Evolutionary conservation across 371 early-diverging fungal genomes (phyloP).

Genomic region (Mucor indicus): DNA sequence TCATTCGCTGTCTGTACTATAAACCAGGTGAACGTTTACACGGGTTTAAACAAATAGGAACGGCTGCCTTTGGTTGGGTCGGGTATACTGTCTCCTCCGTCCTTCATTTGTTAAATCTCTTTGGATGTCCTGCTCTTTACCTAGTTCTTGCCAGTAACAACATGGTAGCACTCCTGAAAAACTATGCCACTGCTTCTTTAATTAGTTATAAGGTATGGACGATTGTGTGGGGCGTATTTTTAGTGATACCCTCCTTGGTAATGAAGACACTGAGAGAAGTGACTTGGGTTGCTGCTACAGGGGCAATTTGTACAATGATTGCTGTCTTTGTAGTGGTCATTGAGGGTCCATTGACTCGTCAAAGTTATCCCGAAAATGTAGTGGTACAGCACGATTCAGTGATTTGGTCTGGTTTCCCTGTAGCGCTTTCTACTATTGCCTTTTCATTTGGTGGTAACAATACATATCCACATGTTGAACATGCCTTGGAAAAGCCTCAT

Average conservation of each 20-base stretch:
- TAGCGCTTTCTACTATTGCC: slow-evolving; percentile 60
- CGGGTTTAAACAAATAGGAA: slow-evolving; percentile 56
- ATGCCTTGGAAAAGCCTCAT: slow-evolving; percentile 78
- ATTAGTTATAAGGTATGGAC: slow-evolving; percentile 50
- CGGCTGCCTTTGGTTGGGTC: slow-evolving; percentile 62
- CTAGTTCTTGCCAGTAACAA: slow-evolving; percentile 71
- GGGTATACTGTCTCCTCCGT: slow-evolving; percentile 59
- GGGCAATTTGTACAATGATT: slow-evolving; percentile 48
- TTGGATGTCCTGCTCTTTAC: slow-evolving; percentile 72
- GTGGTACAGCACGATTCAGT: slow-evolving; percentile 19
- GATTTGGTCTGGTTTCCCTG: slow-evolving; percentile 55
- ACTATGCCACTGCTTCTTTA: slow-evolving; percentile 21
- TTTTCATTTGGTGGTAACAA: slow-evolving; percentile 61
- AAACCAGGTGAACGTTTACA: slow-evolving; percentile 45
- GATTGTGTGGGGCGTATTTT: slow-evolving; percentile 57
- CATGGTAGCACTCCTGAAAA: slow-evolving; percentile 46
- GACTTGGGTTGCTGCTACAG: slow-evolving; percentile 50
- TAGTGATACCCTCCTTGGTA: slow-evolving; percentile 69
- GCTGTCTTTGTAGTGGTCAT: slow-evolving; percentile 48
- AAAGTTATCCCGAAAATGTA: slow-evolving; percentile 10
- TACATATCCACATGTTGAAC: slow-evolving; percentile 72
- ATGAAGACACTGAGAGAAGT: slow-evolving; percentile 79
- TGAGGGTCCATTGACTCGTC: slow-evolving; percentile 32
- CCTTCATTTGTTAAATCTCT: slow-evolving; percentile 60
- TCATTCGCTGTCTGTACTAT: slow-evolving; percentile 30